Conservation (phyloP, 2,329 filamentous ascomycete genomes). For the Verticillium tricorpus region DNA sequence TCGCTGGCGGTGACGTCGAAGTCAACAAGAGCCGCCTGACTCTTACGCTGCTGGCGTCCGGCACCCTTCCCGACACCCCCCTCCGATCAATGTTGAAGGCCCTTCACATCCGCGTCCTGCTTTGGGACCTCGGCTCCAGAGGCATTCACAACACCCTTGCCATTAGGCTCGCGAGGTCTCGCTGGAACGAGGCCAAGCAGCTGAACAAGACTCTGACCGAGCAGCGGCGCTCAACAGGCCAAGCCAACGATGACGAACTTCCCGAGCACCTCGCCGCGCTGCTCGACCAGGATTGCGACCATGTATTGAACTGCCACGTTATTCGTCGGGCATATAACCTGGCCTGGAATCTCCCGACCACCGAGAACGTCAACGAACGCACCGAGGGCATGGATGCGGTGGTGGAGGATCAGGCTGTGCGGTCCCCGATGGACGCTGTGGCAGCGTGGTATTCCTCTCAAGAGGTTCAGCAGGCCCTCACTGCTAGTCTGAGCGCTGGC, state of each 20-base stretch:
- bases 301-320: constrained; percentile 72
- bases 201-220: constrained; percentile 48
- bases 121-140: constrained; percentile 70
- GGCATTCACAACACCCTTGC: constrained; percentile 67
- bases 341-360: constrained; percentile 78
- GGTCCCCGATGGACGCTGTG: constrained; percentile 83
- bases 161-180: constrained; percentile 65
- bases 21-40: constrained; percentile 84
- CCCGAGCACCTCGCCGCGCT: constrained; percentile 73
- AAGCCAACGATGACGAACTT: constrained; percentile 59
- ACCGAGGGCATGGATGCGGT: constrained; percentile 77
- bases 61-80: constrained; percentile 80
- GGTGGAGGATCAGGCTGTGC: constrained; percentile 78
- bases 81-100: constrained; percentile 85
- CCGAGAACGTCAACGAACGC: constrained; percentile 55
- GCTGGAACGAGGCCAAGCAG: constrained; percentile 72
- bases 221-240: constrained; percentile 31
- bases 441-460: constrained; percentile 85
- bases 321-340: constrained; percentile 85
- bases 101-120: constrained; percentile 81
- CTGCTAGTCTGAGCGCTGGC: constrained; percentile 53
- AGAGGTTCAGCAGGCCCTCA: constrained; percentile 64
- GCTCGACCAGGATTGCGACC: constrained; percentile 74
- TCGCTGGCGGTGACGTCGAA: constrained; percentile 84
- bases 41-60: constrained; percentile 81